Conservation (phyloP, 139 green algal species). For the Chlorella sp. region DNA sequence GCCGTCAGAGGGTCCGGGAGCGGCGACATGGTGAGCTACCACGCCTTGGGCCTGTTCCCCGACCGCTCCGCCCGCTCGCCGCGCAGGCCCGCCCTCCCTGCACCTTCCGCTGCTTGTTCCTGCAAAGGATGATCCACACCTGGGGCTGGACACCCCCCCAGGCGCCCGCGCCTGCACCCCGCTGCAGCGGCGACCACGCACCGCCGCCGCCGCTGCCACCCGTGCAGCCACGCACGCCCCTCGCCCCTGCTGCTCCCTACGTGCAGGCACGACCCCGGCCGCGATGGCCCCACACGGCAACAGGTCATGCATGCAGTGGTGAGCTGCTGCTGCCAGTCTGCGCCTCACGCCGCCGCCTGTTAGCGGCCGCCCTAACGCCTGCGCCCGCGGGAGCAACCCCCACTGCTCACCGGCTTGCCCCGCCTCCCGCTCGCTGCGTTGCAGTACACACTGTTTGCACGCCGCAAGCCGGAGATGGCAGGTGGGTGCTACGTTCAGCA, state of each 20-base stretch:
- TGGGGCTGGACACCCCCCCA: too few relatives aligned
- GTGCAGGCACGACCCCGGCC: constrained; percentile 19
- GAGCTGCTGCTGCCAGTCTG: neutral
- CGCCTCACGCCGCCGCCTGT: neutral
- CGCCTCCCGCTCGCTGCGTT: neutral
- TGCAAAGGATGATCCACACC: neutral
- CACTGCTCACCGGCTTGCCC: neutral
- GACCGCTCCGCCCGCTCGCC: too few relatives aligned
- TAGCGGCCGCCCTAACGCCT: neutral
- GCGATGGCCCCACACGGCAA: neutral
- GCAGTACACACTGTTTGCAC: constrained; percentile 26
- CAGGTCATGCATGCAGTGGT: constrained; percentile 30
- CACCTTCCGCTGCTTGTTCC: neutral
- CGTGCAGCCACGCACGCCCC: neutral
- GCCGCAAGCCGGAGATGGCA: constrained; percentile 29
- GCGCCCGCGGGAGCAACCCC: neutral
- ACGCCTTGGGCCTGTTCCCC: too few relatives aligned
- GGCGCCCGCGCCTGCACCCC: too few relatives aligned
- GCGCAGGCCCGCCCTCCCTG: too few relatives aligned
- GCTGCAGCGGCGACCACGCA: neutral
- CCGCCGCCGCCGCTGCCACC: neutral
- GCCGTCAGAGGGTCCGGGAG: too few relatives aligned
- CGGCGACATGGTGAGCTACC: too few relatives aligned
- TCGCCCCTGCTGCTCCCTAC: neutral
- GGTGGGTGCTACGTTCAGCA: constrained; percentile 1